phyloP scores from a whole-genome alignment of 495 filamentous ascomycete genomes.

The Alectoria sarmentosa region DNA sequence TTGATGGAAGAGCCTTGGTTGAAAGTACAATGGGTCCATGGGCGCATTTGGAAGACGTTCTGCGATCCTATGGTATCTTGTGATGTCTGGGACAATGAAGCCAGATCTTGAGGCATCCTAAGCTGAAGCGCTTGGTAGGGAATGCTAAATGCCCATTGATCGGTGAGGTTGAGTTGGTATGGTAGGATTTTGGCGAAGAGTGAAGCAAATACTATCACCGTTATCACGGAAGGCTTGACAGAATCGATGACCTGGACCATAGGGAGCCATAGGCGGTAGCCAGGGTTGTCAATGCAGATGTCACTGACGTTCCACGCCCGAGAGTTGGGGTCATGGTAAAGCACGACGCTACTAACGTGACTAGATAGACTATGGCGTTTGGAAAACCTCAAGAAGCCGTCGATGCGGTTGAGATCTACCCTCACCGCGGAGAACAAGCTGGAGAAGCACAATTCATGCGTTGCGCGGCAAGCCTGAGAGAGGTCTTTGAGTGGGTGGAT shows the following conservation, averaged over 20 bases:
- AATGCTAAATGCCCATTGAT: conserved; percentile 16
- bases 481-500: conserved; percentile 9
- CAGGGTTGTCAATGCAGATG: too few relatives aligned
- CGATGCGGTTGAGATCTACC: background rate
- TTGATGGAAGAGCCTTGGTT: conserved; percentile 17
- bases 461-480: background rate
- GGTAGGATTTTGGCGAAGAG: conserved; percentile 7
- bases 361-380: background rate
- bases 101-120: background rate
- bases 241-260: background rate
- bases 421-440: conserved; percentile 6
- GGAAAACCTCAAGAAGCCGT: background rate
- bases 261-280: background rate
- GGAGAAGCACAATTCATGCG: background rate
- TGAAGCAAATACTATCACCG: background rate
- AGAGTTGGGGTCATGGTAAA: background rate
- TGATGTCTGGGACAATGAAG: background rate
- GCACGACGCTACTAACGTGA: background rate
- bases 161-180: background rate
- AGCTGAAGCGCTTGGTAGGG: conserved; percentile 17
- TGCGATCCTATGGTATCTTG: background rate
- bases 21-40: conserved; percentile 14
- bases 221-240: background rate
- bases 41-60: background rate
- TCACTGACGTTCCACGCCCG: background rate